Evolutionary conservation across 2,329 filamentous ascomycete species (phyloP).

Genomic region (Microdochium paspali): DNA sequence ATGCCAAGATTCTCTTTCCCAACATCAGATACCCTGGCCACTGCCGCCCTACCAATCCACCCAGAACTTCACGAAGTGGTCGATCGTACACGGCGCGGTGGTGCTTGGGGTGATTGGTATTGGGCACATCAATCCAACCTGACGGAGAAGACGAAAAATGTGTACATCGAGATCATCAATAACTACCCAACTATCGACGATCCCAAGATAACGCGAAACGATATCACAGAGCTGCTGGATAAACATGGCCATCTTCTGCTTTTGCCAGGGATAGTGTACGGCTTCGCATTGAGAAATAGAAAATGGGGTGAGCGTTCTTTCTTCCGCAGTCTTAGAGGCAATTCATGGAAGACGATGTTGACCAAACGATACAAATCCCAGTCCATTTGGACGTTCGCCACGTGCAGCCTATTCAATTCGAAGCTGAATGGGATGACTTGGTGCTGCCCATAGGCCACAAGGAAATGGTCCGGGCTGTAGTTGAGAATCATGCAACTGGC

Average conservation of each 20-base stretch:
- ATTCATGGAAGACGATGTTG: no score
- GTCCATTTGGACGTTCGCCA: background rate
- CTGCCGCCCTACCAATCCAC: background rate
- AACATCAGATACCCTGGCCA: background rate
- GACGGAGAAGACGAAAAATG: background rate
- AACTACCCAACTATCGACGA: background rate
- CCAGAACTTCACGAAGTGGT: background rate
- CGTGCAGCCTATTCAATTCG: background rate
- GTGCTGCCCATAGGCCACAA: constrained; percentile 30
- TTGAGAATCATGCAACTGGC: constrained; percentile 6
- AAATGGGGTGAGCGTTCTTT: background rate
- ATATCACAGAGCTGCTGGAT: background rate
- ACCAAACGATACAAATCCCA: background rate
- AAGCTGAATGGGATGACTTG: constrained; percentile 7
- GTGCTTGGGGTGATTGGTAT: background rate
- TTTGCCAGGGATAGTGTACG: background rate
- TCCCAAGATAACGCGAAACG: background rate
- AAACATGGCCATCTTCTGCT: background rate
- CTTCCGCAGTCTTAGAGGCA: background rate
- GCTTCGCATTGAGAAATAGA: background rate
- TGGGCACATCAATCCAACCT: background rate
- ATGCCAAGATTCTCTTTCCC: background rate
- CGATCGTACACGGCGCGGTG: background rate
- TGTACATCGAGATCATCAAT: background rate
- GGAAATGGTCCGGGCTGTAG: constrained; percentile 27